phyloP scores from a whole-genome alignment of 768 basidiomycete species.

The Amanita jacksonii region DNA sequence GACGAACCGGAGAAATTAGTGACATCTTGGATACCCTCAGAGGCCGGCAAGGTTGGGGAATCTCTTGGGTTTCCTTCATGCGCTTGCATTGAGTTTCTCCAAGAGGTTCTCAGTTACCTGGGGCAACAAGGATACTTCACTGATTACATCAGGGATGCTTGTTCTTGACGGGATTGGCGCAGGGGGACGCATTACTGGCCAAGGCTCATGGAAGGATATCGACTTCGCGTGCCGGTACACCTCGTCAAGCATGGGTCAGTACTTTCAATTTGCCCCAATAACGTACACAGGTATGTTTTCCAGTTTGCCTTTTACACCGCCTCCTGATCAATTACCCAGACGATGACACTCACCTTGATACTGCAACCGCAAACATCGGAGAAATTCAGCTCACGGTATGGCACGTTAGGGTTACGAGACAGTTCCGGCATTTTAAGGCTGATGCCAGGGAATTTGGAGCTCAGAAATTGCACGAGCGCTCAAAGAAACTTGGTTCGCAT shows the following conservation, averaged over 20 bases:
- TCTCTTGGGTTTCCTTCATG: not conserved
- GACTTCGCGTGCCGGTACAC: not conserved
- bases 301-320: not conserved
- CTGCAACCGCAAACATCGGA: slow-evolving; percentile 10
- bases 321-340: slow-evolving; percentile 10
- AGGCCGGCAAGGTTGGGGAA: slow-evolving; percentile 10
- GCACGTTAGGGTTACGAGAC: not conserved
- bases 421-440: not conserved
- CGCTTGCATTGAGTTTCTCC: not conserved
- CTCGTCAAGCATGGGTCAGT: not conserved
- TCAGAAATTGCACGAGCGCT: slow-evolving; percentile 16
- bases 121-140: not conserved
- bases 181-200: not conserved
- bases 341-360: slow-evolving; percentile 16
- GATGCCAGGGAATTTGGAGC: not conserved
- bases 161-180: not conserved
- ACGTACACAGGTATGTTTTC: slow-evolving; percentile 9
- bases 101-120: slow-evolving; percentile 6
- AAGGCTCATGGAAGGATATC: not conserved
- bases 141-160: not conserved
- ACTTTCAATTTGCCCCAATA: slow-evolving; percentile 10
- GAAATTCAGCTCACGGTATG: slow-evolving; percentile 11
- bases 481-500: slow-evolving; percentile 17
- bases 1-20: slow-evolving; percentile 8
- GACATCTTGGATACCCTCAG: slow-evolving; percentile 12